A percentile compares a stretch with the other conserved stretches of the same genome.
Conservation (phyloP, 805 yeast species). For the Candida ulmi region DNA sequence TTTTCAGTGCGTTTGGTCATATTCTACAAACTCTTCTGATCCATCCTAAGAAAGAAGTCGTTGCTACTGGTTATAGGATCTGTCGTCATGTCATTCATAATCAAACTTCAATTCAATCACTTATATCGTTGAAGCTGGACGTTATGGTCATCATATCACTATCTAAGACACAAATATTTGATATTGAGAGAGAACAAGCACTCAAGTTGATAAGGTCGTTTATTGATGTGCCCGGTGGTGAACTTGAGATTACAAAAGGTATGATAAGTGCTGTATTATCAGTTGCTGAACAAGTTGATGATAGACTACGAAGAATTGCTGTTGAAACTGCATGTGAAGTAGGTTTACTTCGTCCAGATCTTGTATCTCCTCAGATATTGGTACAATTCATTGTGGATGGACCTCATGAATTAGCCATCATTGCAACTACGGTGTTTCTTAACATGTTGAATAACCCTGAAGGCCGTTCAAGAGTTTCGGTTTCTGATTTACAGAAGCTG, state of each 20-base stretch:
- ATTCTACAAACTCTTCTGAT: constrained; percentile 57
- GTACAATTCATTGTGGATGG: constrained; percentile 49
- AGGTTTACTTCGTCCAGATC: constrained; percentile 37
- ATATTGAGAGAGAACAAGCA: constrained; percentile 73
- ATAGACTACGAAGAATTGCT: constrained; percentile 43
- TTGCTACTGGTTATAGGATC: constrained; percentile 72
- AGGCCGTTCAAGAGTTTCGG: constrained; percentile 46
- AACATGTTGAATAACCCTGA: constrained; percentile 54
- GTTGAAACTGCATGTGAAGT: constrained; percentile 51
- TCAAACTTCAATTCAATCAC: constrained; percentile 44
- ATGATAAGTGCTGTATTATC: constrained; percentile 63
- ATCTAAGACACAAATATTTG: constrained; percentile 46
- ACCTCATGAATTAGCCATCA: constrained; percentile 38
- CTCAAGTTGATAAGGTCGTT: constrained; percentile 63
- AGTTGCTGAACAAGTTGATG: constrained; percentile 50
- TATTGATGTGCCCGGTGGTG: constrained; percentile 49
- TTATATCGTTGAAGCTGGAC: constrained; percentile 54
- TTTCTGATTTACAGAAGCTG: constrained; percentile 56
- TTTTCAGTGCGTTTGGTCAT: constrained; percentile 48
- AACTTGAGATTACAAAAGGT: constrained; percentile 50
- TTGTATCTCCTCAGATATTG: constrained; percentile 35
- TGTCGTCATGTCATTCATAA: constrained; percentile 59
- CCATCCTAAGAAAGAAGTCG: constrained; percentile 52
- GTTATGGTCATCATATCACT: constrained; percentile 59
- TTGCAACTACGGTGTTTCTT: constrained; percentile 41